Base-by-base conservation (phyloP, 1,139 yeast species). In the Protomyces inouyei region DNA sequence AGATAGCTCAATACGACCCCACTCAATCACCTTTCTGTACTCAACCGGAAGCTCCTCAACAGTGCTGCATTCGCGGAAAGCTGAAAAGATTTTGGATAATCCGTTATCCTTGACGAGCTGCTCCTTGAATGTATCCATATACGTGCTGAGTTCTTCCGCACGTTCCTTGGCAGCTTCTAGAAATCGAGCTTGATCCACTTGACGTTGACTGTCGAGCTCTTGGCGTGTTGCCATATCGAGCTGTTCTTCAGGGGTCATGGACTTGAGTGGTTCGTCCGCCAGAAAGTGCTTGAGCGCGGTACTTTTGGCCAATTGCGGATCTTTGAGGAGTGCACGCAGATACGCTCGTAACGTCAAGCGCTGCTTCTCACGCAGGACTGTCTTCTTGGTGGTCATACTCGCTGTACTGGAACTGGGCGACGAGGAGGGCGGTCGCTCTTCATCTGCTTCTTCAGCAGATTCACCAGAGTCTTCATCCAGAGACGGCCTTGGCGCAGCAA, bases 1-100 rank as follows among this genome's bases (percentile, higher is more conserved):
- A 0, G 97, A 89, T 25, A 89, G 76, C 72, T 91, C 95, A 25
- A 91, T 82, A 66, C 88, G 84, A 68, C 87, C 83, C 90, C 96
- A 87, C 68, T 88, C 89, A 53, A 89, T 79, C 68, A 91, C 87
- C 55, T 88, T 82, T 68, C 79, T 79, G 61, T 91, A 77, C 57
- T 87, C 79, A 1, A 88, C 86, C 2, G 93, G 83, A 64, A 90
- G 77, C n/a, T 86, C 83, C 32, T 77, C 76, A n/a, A 88, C 80
- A 23, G 77, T 77, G 0, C 78, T 75, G 53, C 84, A 80, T 1
- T 75, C 74, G 55, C 87, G 86, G 43, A 92, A 78, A 70, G 89
- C 96, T 54, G 77, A 71, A 69, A 87, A 86, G n/a, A 87, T 72
- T 32, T 77, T 75, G 9, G 78, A 76, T 43, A 86, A 72, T 0